These are phyloP conservation scores for Thuidium tamariscinum DNA, from an alignment of 225 moss, liverwort and hornwort genomes.

Conservation along the genomic window DNA sequence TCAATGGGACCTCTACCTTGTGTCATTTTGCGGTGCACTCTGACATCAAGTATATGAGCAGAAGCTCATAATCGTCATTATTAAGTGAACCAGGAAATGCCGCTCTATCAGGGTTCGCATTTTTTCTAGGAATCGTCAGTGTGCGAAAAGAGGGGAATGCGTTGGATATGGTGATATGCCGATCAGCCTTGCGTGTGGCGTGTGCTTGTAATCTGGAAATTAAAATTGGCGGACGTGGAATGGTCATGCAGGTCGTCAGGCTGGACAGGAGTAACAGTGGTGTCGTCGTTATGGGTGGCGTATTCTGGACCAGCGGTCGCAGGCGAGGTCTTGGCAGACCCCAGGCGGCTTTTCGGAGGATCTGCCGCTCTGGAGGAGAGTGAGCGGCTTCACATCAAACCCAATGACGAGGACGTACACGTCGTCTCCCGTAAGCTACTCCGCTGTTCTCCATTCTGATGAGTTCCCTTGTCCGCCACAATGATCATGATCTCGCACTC, in stretches of 20 bases:
- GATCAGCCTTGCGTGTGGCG: not conserved
- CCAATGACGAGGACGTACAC: constrained; percentile 4
- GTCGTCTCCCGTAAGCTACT: constrained; percentile 10
- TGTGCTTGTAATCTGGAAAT: not conserved
- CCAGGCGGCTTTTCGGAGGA: constrained; percentile 31
- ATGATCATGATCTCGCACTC: not conserved
- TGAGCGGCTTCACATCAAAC: not conserved
- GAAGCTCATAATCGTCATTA: not conserved
- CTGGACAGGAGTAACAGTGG: constrained; percentile 17
- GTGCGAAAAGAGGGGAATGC: not conserved
- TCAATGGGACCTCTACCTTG: not conserved
- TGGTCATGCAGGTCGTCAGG: constrained; percentile 19
- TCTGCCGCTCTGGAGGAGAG: constrained; percentile 30
- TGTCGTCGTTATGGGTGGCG: constrained; percentile 23
- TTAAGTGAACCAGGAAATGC: not conserved
- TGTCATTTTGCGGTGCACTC: not conserved
- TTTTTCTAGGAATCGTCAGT: not conserved
- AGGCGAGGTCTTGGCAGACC: constrained; percentile 19
- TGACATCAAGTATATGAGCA: not conserved
- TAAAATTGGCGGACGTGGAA: not conserved
- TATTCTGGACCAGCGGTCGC: constrained; percentile 28
- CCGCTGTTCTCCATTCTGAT: not conserved
- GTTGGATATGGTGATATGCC: not conserved
- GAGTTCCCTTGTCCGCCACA: not conserved
- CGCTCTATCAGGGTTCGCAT: not conserved